Base-by-base conservation (phyloP, 2,329 filamentous ascomycete genomes). In the Dryadomyces sulphureus region DNA sequence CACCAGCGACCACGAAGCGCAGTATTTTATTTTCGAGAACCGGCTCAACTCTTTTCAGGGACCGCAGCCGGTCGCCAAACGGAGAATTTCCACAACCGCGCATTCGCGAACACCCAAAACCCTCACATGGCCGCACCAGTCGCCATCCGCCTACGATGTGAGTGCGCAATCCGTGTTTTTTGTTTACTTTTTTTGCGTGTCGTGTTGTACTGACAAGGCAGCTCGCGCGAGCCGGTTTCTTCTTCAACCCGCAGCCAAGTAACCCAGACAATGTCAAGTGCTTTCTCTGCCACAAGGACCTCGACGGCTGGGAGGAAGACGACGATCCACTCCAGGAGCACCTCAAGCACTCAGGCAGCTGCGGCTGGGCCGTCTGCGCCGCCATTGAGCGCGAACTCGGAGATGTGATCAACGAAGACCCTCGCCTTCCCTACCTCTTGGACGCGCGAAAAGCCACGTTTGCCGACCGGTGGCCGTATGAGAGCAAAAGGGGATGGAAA, bases 181-280 rank as follows among this genome's bases (percentile, higher is more conserved):
- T n/a, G n/a, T n/a, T 32, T 6, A 19, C 14, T n/a, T 22, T 7
- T 36, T 19, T 59, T 59, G 54, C 62, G 38, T 50, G 55, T 57
- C 57, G 61, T 57, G 46, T 42, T 14, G 32, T 5, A 48, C 45
- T 39, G 20, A 43, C 39, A 4, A 27, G 5, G 16, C 59, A 94
- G 84, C 80, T 98, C 56, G 90, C 92, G 5, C 79, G 77, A 57
- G 90, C 92, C 47, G 92, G 92, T 34, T 94, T 98, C 66, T 92
- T 82, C 65, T 96, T 86, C 65, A 76, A 80, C 50, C 90, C 92
- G 2, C 77, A 75, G 14, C 70, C 76, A 44, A 73, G 77, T 41
- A 84, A 79, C 57, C 81, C 81, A 34, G 92, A 98, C 62, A 96
- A 96, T 61, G 85, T 85, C 41, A 75, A 78, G 54, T 98, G 92